Conservation (phyloP, 352 stramenopile genomes). For the Blastocystis sp. region DNA sequence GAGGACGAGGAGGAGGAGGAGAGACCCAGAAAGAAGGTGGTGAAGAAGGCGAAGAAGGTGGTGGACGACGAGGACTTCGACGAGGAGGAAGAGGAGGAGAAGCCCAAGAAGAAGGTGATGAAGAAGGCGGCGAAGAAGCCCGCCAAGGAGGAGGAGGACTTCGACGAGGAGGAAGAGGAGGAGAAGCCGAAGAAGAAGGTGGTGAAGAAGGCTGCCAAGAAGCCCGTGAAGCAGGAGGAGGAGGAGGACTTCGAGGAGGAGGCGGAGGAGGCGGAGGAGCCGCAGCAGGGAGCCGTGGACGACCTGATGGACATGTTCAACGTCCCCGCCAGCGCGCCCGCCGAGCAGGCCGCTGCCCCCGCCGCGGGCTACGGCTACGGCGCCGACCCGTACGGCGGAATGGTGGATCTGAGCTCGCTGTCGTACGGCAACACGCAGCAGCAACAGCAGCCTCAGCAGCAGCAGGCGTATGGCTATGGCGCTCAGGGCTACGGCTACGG, state of each 20-base stretch:
- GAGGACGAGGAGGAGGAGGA: not conserved
- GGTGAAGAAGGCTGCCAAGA: not conserved
- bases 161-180: too few species aligned
- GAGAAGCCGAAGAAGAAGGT: too few species aligned
- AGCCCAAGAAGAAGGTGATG: too few species aligned
- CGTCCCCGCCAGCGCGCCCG: constrained; percentile 1
- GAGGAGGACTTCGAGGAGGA: constrained; percentile 50
- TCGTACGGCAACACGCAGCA: not conserved
- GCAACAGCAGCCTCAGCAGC: constrained; percentile 15
- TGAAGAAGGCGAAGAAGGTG: too few species aligned
- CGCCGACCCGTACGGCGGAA: constrained; percentile 34
- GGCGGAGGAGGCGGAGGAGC: not conserved
- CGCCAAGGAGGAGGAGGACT: too few species aligned
- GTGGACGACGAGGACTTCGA: too few species aligned
- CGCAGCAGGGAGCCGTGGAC: constrained; percentile 20
- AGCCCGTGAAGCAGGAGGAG: constrained; percentile 22
- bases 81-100: too few species aligned
- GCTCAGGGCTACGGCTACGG: constrained; percentile 24
- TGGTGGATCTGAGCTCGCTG: constrained; percentile 42
- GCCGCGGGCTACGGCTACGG: constrained; percentile 23
- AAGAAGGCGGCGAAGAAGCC: too few species aligned
- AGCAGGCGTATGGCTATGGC: constrained; percentile 21
- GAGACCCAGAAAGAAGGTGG: too few species aligned
- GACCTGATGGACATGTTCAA: constrained; percentile 60
- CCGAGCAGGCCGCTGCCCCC: not conserved